Base-by-base conservation (phyloP, 495 filamentous ascomycete species). In the Evernia prunastri region DNA sequence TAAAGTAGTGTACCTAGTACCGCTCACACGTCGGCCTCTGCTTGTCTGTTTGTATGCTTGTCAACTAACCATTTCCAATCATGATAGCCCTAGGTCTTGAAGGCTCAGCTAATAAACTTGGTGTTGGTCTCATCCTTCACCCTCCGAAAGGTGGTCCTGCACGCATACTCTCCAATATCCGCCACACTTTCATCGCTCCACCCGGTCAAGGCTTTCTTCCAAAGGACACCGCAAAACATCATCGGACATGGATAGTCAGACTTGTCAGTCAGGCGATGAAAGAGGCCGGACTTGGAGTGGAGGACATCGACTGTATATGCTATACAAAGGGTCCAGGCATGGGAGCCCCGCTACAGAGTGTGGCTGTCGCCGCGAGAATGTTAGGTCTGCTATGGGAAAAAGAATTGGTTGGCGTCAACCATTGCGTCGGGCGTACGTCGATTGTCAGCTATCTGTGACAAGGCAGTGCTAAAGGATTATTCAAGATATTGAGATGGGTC, bases 61-160 rank as follows among this genome's bases (percentile, higher is more conserved):
- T 51, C 17, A 43, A 20, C 15, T 29, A 12, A 27, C 15, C 25
- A 27, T 18, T 31, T 31, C 13, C 12, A 4, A 53, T 53, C 15
- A 88, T 88, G 86, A 89, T 98, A 64, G 86, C 91, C 61, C 84
- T 98, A 70, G 95, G 95, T 56, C 89, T 95, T 72, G 94, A 98
- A 79, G 93, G 94, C 73, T 96, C 91, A 56, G 94, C 94, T 77
- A 97, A 98, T 81, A 98, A 98, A 74, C 82, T 98, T 57, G 94
- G 94, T 68, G 87, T 97, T 61, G 94, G 94, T 72, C 80, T 98
- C 40, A 97, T 98, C 75, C 81, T 82, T 36, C 95, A 98, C 78
- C 85, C 86, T 63, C 76, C 82, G 9, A 74, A 79, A 66, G 80
- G 80, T 29, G 80, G 80, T 61, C 79, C 83, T 39, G 83, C 91